phyloP scores from a whole-genome alignment of 2,329 filamentous ascomycete genomes.

The Fusarium avenaceum region DNA sequence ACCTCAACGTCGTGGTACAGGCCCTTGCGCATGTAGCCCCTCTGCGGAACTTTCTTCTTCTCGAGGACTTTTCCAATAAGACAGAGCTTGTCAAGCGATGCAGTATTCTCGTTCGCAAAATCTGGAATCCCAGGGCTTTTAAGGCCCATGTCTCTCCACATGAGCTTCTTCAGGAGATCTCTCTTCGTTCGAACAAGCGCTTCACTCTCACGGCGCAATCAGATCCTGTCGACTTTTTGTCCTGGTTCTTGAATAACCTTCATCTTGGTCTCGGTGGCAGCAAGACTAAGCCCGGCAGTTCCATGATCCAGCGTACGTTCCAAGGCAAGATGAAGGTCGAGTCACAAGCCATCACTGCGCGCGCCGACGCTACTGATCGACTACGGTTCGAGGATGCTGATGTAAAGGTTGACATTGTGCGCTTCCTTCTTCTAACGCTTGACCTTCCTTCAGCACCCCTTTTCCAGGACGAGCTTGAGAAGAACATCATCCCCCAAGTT shows the following conservation, averaged over 20 bases:
- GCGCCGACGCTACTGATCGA: slow-evolving; percentile 87
- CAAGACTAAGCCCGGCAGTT: slow-evolving; percentile 85
- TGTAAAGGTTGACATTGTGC: slow-evolving; percentile 80
- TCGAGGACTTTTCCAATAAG: slow-evolving; percentile 80
- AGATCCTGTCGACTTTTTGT: slow-evolving; percentile 95
- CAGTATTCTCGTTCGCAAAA: slow-evolving; percentile 91
- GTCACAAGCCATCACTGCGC: slow-evolving; percentile 92
- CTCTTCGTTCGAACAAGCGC: slow-evolving; percentile 88
- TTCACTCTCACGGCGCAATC: slow-evolving; percentile 93
- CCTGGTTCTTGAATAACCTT: slow-evolving; percentile 97
- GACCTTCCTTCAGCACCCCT: slow-evolving; percentile 92
- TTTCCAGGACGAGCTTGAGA: slow-evolving; percentile 94
- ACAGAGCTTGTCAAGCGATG: slow-evolving; percentile 89
- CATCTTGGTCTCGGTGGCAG: slow-evolving; percentile 92
- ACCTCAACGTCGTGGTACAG: slow-evolving; percentile 95
- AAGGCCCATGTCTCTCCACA: slow-evolving; percentile 97
- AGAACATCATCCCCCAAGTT: slow-evolving; percentile 96
- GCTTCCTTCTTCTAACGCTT: slow-evolving; percentile 92
- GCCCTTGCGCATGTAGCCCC: slow-evolving; percentile 90
- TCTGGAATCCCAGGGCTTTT: slow-evolving; percentile 98
- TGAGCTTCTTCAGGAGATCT: slow-evolving; percentile 95
- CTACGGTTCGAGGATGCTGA: slow-evolving; percentile 91
- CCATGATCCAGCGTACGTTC: slow-evolving; percentile 92
- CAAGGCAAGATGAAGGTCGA: slow-evolving; percentile 93
- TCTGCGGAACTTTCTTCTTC: slow-evolving; percentile 89